A percentile compares a stretch with the other conserved stretches of the same genome.
Evolutionary conservation across 2,329 filamentous ascomycete species (phyloP).

Genomic region (Gnomoniopsis sp.): DNA sequence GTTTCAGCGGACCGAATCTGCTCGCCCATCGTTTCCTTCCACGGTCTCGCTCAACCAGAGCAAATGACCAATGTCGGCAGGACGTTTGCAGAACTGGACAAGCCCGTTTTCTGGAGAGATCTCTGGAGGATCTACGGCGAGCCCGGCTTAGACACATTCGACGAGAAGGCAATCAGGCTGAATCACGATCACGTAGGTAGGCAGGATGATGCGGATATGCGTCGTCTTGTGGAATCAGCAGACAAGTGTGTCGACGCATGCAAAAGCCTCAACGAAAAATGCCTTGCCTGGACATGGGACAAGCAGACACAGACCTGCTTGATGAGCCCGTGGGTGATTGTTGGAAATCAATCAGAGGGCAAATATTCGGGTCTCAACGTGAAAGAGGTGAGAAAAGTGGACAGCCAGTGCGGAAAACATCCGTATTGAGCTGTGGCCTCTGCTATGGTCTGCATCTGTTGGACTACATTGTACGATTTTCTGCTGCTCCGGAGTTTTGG

Average conservation of each 20-base stretch:
- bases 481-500: not conserved
- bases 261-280: constrained; percentile 33
- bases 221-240: constrained; percentile 32
- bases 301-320: constrained; percentile 36
- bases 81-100: constrained; percentile 34
- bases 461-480: not conserved
- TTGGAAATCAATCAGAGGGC: constrained; percentile 35
- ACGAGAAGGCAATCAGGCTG: constrained; percentile 31
- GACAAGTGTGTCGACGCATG: constrained; percentile 44
- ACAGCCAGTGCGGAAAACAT: constrained; percentile 14
- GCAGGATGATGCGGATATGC: constrained; percentile 39
- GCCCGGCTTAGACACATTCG: constrained; percentile 35
- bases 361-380: constrained; percentile 37
- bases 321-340: constrained; percentile 47
- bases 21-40: constrained; percentile 52
- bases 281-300: constrained; percentile 52
- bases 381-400: constrained; percentile 17
- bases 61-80: constrained; percentile 44
- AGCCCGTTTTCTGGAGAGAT: constrained; percentile 47
- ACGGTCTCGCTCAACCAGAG: constrained; percentile 41
- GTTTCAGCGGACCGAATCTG: constrained; percentile 50
- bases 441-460: not conserved
- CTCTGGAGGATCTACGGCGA: constrained; percentile 47
- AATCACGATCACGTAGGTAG: constrained; percentile 50
- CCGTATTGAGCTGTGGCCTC: not conserved